Evolutionary conservation across 345 rosid genomes (phyloP).

Genomic region (Gossypioides kirkii): DNA sequence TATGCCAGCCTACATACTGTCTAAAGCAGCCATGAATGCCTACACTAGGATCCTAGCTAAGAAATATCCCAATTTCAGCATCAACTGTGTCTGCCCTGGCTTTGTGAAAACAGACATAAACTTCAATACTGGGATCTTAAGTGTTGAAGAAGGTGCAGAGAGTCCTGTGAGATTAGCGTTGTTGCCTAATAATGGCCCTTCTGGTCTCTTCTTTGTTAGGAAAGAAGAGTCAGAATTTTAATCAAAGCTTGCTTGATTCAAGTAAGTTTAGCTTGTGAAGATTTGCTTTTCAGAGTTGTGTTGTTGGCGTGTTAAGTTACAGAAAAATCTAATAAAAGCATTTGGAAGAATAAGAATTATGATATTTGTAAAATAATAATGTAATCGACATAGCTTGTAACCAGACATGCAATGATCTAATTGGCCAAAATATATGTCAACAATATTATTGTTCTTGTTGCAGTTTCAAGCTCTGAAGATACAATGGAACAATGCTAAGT

Average conservation of each 20-base stretch:
- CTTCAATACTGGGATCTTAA: neutral
- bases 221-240: slow-evolving; percentile 12
- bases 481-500: too few relatives aligned
- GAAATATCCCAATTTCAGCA: slow-evolving; percentile 13
- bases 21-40: slow-evolving; percentile 31
- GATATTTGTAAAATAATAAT: too few relatives aligned
- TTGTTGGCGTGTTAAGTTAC: too few relatives aligned
- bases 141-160: slow-evolving; percentile 12
- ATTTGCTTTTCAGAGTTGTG: too few relatives aligned
- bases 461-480: too few relatives aligned
- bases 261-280: too few relatives aligned
- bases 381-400: too few relatives aligned
- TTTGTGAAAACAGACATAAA: slow-evolving; percentile 27
- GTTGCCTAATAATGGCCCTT: slow-evolving; percentile 20
- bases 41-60: slow-evolving; percentile 27
- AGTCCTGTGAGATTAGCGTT: slow-evolving; percentile 16
- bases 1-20: slow-evolving; percentile 19
- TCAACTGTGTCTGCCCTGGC: slow-evolving; percentile 33
- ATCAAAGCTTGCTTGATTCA: neutral
- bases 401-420: too few relatives aligned
- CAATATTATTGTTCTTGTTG: too few relatives aligned
- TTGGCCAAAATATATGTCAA: too few relatives aligned
- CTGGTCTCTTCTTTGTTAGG: slow-evolving; percentile 23
- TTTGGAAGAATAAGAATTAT: too few relatives aligned
- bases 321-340: too few relatives aligned